Percentiles rank a stretch among this genome's conserved stretches.
Evolutionary conservation across 2,329 filamentous ascomycete species (phyloP).

Genomic region (Colletotrichum sp.): DNA sequence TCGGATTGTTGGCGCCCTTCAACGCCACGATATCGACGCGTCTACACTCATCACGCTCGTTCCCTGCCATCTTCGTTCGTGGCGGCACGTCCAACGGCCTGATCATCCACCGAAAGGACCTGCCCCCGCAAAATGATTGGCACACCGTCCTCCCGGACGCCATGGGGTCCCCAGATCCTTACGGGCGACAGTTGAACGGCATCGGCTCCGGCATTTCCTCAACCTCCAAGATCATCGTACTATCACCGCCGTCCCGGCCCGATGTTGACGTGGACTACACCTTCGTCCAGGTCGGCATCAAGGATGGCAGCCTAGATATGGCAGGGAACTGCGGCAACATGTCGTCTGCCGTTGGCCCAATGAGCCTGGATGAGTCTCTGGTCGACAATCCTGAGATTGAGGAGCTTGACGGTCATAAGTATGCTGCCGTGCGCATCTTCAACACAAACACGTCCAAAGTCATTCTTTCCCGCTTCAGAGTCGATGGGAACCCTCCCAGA

Average conservation of each 20-base stretch:
- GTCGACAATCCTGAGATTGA: conserved; percentile 28
- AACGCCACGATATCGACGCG: not conserved
- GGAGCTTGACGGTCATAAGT: not conserved
- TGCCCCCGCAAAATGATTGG: conserved; percentile 41
- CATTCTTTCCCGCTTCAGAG: conserved; percentile 40
- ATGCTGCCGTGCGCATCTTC: conserved; percentile 26
- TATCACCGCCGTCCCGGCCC: conserved; percentile 45
- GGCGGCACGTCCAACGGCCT: conserved; percentile 29
- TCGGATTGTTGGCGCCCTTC: not conserved
- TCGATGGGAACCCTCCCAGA: conserved; percentile 27
- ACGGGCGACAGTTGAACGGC: conserved; percentile 21
- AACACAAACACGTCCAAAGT: conserved; percentile 36
- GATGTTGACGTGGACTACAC: conserved; percentile 65
- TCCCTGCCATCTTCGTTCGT: conserved; percentile 45
- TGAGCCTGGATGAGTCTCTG: conserved; percentile 57
- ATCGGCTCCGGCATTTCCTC: conserved; percentile 22
- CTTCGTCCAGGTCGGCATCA: conserved; percentile 63
- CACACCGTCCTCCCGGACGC: conserved; percentile 27
- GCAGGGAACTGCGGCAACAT: conserved; percentile 48
- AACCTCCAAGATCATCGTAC: conserved; percentile 61
- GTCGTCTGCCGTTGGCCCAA: conserved; percentile 49
- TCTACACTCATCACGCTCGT: not conserved
- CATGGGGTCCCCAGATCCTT: conserved; percentile 30
- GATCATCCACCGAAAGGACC: conserved; percentile 35
- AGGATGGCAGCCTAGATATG: conserved; percentile 57